phyloP scores from a whole-genome alignment of 106 monocot genomes.

The Xerophyta viscosa region DNA sequence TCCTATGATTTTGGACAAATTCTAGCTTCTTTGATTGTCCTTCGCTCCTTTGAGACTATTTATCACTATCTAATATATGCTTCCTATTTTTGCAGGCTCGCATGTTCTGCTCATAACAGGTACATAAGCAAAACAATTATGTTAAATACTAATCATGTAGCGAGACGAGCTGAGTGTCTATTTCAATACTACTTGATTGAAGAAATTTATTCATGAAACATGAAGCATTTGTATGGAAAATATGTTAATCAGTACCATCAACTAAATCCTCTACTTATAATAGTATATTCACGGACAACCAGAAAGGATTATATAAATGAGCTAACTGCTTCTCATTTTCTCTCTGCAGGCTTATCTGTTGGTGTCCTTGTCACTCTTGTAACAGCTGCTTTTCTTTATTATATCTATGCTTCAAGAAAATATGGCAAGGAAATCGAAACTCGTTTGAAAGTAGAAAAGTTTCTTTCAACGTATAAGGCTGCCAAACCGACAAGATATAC shows the following conservation, averaged over 20 bases:
- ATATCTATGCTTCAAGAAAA: background rate
- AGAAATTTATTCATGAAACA: background rate
- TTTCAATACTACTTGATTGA: background rate
- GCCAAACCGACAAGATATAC: slow-evolving; percentile 7
- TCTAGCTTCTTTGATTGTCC: background rate
- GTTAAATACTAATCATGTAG: background rate
- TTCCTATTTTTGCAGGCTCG: background rate
- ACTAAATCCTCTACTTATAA: background rate
- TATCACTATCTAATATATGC: background rate
- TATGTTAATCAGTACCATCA: background rate
- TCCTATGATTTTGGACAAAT: background rate
- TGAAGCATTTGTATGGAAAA: too few relatives aligned
- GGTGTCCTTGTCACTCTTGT: background rate
- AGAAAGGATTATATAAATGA: too few relatives aligned
- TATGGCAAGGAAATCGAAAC: background rate
- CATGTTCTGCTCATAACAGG: background rate
- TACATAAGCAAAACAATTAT: background rate
- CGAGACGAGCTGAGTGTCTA: too few relatives aligned
- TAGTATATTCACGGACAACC: too few relatives aligned
- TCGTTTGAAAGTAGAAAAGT: background rate
- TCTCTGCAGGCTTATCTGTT: background rate
- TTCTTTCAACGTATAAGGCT: slow-evolving; percentile 1
- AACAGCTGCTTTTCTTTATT: background rate
- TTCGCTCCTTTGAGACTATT: background rate
- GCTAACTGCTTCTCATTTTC: background rate